Conservation (phyloP, 2,329 filamentous ascomycete genomes). For the Penicillium sp. region DNA sequence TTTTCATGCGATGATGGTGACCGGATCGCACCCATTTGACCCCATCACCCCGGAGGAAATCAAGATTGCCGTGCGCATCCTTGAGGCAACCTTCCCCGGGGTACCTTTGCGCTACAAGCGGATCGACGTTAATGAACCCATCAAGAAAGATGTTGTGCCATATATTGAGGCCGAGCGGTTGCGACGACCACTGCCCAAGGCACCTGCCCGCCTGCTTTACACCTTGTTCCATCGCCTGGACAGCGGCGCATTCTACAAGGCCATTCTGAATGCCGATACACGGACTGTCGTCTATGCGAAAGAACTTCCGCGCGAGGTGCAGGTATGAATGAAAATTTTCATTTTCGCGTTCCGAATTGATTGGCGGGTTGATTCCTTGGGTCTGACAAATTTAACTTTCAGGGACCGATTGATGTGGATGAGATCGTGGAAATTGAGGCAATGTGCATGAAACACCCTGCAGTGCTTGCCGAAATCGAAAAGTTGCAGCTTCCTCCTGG, state of each 20-base stretch:
- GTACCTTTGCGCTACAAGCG: constrained; percentile 59
- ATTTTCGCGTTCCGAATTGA: background rate
- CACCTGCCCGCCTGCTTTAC: constrained; percentile 55
- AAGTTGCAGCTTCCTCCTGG: constrained; percentile 61
- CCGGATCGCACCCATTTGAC: constrained; percentile 36
- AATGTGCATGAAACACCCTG: constrained; percentile 55
- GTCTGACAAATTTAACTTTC: constrained; percentile 54
- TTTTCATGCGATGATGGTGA: constrained; percentile 13
- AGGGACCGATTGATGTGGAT: constrained; percentile 60
- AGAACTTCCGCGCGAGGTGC: constrained; percentile 48
- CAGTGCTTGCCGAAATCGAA: constrained; percentile 59
- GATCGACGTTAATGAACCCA: constrained; percentile 66
- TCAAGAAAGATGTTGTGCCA: constrained; percentile 58
- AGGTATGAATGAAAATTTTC: constrained; percentile 31
- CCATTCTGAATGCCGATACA: constrained; percentile 43
- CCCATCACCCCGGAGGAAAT: constrained; percentile 41
- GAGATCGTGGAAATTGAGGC: constrained; percentile 61
- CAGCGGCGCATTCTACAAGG: constrained; percentile 43
- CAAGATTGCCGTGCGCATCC: constrained; percentile 35
- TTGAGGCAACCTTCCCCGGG: constrained; percentile 38
- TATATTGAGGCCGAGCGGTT: constrained; percentile 65
- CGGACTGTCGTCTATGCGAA: constrained; percentile 37
- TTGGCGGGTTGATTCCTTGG: constrained; percentile 36
- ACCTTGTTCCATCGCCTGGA: constrained; percentile 51
- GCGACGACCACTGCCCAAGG: constrained; percentile 49